Percentiles rank a stretch among this genome's conserved stretches.
phyloP scores from a whole-genome alignment of 805 yeast species.

The Candida bentonensis region DNA sequence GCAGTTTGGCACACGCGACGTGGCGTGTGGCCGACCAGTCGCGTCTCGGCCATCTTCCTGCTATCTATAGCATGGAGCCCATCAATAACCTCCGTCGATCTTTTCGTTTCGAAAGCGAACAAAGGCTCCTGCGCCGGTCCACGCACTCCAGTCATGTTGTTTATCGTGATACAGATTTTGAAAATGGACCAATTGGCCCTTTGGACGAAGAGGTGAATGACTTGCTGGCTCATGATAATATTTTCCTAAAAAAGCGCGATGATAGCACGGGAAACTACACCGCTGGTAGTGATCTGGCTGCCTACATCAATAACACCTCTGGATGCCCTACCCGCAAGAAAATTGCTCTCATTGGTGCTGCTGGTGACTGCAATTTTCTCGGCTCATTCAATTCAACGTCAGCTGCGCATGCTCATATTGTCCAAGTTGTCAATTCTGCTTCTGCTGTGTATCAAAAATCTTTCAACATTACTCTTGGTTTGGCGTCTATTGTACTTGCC shows the following conservation, averaged over 20 bases:
- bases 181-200: no score
- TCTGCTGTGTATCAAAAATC: constrained; percentile 21
- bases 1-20: neutral
- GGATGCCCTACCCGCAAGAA: constrained; percentile 21
- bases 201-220: neutral
- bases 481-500: constrained; percentile 17
- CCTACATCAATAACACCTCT: constrained; percentile 15
- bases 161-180: neutral
- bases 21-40: neutral
- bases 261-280: neutral
- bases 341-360: constrained; percentile 24
- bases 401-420: constrained; percentile 18
- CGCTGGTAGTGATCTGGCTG: neutral
- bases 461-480: constrained; percentile 24
- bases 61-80: neutral
- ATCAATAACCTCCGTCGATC: neutral
- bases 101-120: neutral
- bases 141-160: neutral
- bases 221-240: neutral
- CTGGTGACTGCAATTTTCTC: constrained; percentile 23
- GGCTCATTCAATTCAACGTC: constrained; percentile 14
- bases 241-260: neutral
- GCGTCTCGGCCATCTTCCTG: neutral
- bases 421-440: constrained; percentile 21
- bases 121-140: neutral